These are phyloP conservation scores for Aspergillus sp. DNA, from an alignment of 2,329 filamentous ascomycete species.

Conservation along the genomic window DNA sequence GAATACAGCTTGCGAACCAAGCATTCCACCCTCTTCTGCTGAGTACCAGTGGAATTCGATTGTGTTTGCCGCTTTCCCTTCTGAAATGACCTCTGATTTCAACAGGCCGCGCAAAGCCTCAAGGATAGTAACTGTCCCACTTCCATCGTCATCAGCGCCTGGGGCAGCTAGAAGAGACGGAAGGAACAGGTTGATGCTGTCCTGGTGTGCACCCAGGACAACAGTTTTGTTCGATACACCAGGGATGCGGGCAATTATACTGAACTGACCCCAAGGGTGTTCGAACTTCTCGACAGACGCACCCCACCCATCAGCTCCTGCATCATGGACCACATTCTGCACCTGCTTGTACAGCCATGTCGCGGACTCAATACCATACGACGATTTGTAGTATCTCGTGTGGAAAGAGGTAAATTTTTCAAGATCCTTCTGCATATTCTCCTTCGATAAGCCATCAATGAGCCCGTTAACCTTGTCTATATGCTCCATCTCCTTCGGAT, in stretches of 20 bases:
- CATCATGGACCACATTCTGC: conserved; percentile 66
- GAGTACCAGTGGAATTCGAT: conserved; percentile 98
- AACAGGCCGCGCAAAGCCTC: conserved; percentile 84
- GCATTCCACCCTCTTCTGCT: conserved; percentile 82
- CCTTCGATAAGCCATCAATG: conserved; percentile 68
- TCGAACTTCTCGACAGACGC: conserved; percentile 72
- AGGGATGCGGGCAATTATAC: conserved; percentile 87
- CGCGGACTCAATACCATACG: conserved; percentile 76
- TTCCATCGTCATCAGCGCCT: conserved; percentile 93
- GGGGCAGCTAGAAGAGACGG: conserved; percentile 82
- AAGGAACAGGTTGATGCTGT: conserved; percentile 90
- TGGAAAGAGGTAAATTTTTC: conserved; percentile 64
- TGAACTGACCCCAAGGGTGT: conserved; percentile 86
- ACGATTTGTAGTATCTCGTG: conserved; percentile 60
- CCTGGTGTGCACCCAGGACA: conserved; percentile 88
- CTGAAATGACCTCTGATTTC: conserved; percentile 66
- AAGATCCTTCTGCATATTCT: conserved; percentile 74
- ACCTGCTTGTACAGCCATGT: conserved; percentile 82
- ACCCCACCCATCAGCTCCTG: conserved; percentile 66
- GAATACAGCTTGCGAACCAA: conserved; percentile 90
- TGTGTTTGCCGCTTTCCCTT: conserved; percentile 76
- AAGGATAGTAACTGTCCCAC: conserved; percentile 89
- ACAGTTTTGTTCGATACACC: conserved; percentile 81
- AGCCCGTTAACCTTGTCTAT: conserved; percentile 68
- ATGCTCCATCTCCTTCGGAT: conserved; percentile 65